These are phyloP conservation scores for Eleusine coracana DNA, from an alignment of 176 grass and related monocot genomes.

Conservation along the genomic window DNA sequence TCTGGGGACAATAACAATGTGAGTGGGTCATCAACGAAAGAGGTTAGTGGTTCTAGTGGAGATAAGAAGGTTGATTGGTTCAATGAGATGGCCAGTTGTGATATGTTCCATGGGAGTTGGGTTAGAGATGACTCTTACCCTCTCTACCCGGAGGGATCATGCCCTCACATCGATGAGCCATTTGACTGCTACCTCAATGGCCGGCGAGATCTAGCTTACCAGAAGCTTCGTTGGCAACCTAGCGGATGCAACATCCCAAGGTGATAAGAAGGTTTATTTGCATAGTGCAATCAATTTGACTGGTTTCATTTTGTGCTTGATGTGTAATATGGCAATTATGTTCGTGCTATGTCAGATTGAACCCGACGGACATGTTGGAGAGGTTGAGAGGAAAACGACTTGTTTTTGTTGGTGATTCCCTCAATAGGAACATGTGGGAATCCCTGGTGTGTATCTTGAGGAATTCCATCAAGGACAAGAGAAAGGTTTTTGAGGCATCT, in stretches of 20 bases:
- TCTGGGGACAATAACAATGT: slow-evolving; percentile 27
- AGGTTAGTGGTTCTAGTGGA: slow-evolving; percentile 9
- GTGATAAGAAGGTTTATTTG: slow-evolving; percentile 44
- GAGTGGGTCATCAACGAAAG: not conserved
- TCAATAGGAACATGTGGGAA: slow-evolving; percentile 99
- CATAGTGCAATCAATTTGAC: slow-evolving; percentile 2
- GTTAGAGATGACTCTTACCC: slow-evolving; percentile 72
- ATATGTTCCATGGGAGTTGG: slow-evolving; percentile 83
- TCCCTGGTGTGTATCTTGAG: slow-evolving; percentile 83
- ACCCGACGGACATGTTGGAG: slow-evolving; percentile 83
- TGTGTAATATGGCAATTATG: slow-evolving; percentile 24
- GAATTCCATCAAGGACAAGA: slow-evolving; percentile 77
- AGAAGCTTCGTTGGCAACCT: slow-evolving; percentile 89
- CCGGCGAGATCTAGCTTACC: slow-evolving; percentile 64
- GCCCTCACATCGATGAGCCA: slow-evolving; percentile 84
- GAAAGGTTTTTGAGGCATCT: slow-evolving; percentile 87
- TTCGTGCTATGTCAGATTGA: slow-evolving; percentile 57
- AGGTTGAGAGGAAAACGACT: slow-evolving; percentile 77
- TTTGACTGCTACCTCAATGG: slow-evolving; percentile 89
- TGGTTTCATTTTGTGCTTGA: slow-evolving; percentile 22
- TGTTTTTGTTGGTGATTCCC: slow-evolving; percentile 84
- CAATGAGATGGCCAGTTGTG: slow-evolving; percentile 67
- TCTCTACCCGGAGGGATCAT: slow-evolving; percentile 74
- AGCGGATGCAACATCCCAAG: slow-evolving; percentile 73
- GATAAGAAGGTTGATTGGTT: slow-evolving; percentile 68